Percentiles rank a stretch among this genome's conserved stretches.
Evolutionary conservation across 345 rosid species (phyloP).

Genomic region (Trapa incisa): DNA sequence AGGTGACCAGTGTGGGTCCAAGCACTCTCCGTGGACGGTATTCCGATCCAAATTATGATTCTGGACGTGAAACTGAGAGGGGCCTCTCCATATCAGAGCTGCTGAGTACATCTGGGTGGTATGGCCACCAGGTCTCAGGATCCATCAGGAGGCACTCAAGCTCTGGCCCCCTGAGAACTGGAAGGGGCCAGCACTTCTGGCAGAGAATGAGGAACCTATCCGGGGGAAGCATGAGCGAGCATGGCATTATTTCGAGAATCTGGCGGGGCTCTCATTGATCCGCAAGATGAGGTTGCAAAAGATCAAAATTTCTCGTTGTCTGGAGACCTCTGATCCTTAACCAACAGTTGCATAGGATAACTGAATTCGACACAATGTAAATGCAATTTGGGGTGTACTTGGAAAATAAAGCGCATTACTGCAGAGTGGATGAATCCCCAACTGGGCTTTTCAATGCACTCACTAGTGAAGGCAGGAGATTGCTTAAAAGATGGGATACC

Average conservation of each 20-base stretch:
- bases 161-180: constrained; percentile 56
- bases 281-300: background rate
- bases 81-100: constrained; percentile 43
- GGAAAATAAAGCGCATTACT: background rate
- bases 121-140: constrained; percentile 24
- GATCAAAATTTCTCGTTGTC: background rate
- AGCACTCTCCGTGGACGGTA: constrained; percentile 28
- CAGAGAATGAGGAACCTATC: constrained; percentile 48
- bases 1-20: constrained; percentile 29
- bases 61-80: constrained; percentile 49
- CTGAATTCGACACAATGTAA: background rate
- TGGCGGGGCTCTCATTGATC: constrained; percentile 53
- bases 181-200: constrained; percentile 46
- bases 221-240: constrained; percentile 63
- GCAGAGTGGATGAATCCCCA: background rate
- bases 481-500: background rate
- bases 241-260: constrained; percentile 26
- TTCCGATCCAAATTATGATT: constrained; percentile 31
- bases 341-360: background rate
- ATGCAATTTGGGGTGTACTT: background rate
- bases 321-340: background rate
- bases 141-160: constrained; percentile 51
- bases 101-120: constrained; percentile 30
- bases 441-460: background rate
- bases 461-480: background rate